Evolutionary conservation across 768 basidiomycete genomes (phyloP).

Genomic region (Macrolepiota fuliginosa): DNA sequence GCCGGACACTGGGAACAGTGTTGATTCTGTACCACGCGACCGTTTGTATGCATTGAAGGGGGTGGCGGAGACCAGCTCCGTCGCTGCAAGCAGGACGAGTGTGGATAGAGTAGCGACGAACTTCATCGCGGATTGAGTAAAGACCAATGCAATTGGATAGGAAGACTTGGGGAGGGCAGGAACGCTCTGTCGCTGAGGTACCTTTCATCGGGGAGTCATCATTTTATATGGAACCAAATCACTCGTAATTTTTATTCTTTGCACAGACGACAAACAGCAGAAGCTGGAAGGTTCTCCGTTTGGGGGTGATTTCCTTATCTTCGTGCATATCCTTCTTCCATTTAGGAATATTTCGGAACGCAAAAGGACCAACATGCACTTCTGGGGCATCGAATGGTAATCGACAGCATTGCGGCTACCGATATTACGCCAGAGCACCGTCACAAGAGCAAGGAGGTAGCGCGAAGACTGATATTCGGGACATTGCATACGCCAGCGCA

Average conservation of each 20-base stretch:
- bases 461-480: neutral
- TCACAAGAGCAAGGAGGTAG: neutral
- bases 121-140: neutral
- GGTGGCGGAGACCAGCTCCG: slow-evolving; percentile 7
- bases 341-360: neutral
- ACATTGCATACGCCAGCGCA: neutral
- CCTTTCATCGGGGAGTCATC: neutral
- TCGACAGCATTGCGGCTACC: neutral
- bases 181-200: neutral
- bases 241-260: neutral
- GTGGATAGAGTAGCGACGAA: neutral
- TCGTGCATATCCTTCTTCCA: neutral
- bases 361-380: neutral
- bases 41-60: slow-evolving; percentile 5
- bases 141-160: neutral
- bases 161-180: neutral
- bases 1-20: slow-evolving; percentile 15
- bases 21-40: neutral
- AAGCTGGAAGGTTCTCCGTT: neutral
- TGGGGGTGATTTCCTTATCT: neutral
- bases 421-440: neutral
- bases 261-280: neutral
- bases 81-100: slow-evolving; percentile 6
- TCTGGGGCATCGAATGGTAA: neutral
- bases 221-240: neutral